Percentiles rank a stretch among this genome's conserved stretches.
Evolutionary conservation across 2,329 filamentous ascomycete genomes (phyloP).

Genomic region (Pseudogymnoascus sp.): DNA sequence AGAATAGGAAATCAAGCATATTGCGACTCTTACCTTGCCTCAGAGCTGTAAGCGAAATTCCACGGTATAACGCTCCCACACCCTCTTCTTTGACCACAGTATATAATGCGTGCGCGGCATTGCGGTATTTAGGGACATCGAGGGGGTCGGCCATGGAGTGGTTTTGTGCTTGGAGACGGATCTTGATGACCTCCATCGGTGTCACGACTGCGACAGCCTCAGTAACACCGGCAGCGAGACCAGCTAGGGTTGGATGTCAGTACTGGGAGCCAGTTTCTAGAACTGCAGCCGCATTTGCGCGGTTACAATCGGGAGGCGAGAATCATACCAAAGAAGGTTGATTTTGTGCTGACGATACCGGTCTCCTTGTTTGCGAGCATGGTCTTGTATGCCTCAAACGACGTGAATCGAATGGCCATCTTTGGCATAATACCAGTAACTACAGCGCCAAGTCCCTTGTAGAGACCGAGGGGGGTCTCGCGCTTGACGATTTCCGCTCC

Average conservation of each 20-base stretch:
- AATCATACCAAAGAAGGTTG: slow-evolving; percentile 60
- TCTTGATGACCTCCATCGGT: slow-evolving; percentile 99
- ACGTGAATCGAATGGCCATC: slow-evolving; percentile 98
- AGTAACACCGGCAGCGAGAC: slow-evolving; percentile 85
- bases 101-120: slow-evolving; percentile 74
- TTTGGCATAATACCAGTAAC: slow-evolving; percentile 95
- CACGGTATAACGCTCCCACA: slow-evolving; percentile 76
- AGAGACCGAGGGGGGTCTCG: slow-evolving; percentile 86
- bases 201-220: slow-evolving; percentile 95
- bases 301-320: neutral
- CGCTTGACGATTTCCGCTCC: slow-evolving; percentile 78
- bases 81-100: slow-evolving; percentile 92
- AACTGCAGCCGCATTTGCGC: neutral
- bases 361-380: slow-evolving; percentile 60
- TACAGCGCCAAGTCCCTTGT: slow-evolving; percentile 97
- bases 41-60: slow-evolving; percentile 86
- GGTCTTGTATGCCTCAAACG: slow-evolving; percentile 93
- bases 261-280: slow-evolving; percentile 22
- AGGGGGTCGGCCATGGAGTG: slow-evolving; percentile 96
- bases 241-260: slow-evolving; percentile 43
- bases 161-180: slow-evolving; percentile 93
- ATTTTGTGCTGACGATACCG: slow-evolving; percentile 58
- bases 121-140: slow-evolving; percentile 94
- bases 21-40: slow-evolving; percentile 60
- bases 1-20: neutral